These are phyloP conservation scores for Colletotrichum viniferum DNA, from an alignment of 2,329 filamentous ascomycete genomes.

Conservation along the genomic window DNA sequence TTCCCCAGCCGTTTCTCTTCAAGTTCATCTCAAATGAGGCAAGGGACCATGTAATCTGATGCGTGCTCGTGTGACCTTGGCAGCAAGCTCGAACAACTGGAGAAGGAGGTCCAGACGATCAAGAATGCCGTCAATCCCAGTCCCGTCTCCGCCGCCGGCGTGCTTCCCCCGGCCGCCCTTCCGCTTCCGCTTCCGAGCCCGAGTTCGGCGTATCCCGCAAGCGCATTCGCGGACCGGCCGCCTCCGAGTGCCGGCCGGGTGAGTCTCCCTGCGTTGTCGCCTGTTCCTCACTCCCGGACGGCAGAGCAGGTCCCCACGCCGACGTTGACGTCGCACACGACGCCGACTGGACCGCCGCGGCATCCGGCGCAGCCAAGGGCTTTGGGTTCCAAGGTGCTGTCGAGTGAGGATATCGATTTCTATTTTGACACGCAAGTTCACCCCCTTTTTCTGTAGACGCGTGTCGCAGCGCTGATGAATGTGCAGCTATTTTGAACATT, in stretches of 20 bases:
- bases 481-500: slow-evolving; percentile 55
- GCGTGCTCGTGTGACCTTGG: background rate
- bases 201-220: slow-evolving; percentile 25
- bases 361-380: slow-evolving; percentile 44
- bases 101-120: slow-evolving; percentile 25
- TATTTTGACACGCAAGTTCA: slow-evolving; percentile 58
- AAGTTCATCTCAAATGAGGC: background rate
- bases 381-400: slow-evolving; percentile 51
- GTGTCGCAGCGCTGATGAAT: background rate
- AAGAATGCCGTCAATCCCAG: slow-evolving; percentile 38
- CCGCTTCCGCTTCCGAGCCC: slow-evolving; percentile 32
- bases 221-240: slow-evolving; percentile 24
- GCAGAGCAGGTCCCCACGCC: slow-evolving; percentile 27
- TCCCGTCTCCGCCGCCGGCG: slow-evolving; percentile 3
- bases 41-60: background rate
- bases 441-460: background rate
- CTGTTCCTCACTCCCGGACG: background rate
- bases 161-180: background rate
- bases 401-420: slow-evolving; percentile 58
- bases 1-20: background rate
- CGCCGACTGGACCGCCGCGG: slow-evolving; percentile 28
- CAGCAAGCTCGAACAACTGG: slow-evolving; percentile 55
- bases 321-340: slow-evolving; percentile 30
- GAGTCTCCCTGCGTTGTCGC: slow-evolving; percentile 13
- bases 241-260: slow-evolving; percentile 15